Base-by-base conservation (phyloP, 2,329 filamentous ascomycete genomes). In the Hymenoscyphus fructigenus region DNA sequence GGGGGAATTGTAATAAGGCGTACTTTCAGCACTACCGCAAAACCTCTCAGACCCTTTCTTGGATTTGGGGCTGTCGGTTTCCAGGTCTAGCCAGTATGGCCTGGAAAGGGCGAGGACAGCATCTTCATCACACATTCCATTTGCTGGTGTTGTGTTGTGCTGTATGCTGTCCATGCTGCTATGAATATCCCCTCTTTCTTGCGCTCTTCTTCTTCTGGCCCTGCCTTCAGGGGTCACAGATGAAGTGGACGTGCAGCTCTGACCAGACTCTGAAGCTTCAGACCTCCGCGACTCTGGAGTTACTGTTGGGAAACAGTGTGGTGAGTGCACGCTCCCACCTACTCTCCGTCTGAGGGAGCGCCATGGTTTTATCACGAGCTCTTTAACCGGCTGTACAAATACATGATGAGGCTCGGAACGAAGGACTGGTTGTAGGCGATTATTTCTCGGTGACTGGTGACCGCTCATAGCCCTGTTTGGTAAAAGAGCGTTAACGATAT, bases 341-440 rank as follows among this genome's bases (percentile, higher is more conserved):
- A 75, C 65, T 23, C 69, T 68, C 14, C 71, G 64, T 57, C 70
- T 59, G 29, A 75, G 64, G 6, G 67, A 68, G 15, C 62, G 66
- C 73, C 72, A 76, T 59, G 69, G 66, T 57, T 70, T 73, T 3
- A 75, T 72, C 2, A 73, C 72, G 7, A 74, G 61, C 44, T 75
- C 72, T 41, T 67, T 70, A 2, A 74, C 73, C 3, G 73, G 73
- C 44, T 75, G 73, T 3, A 75, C 65, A 38, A 72, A 75, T 3
- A 74, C 68, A 20, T 69, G 70, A 61, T 74, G 72, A 14, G 70
- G 70, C 28, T 75, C 73, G 1, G 72, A 74, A 6, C 68, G 67
- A 29, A 75, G 66, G 9, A 70, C 64, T 26, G 72, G 65, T 12
- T 73, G 68, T 15, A 74, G 47, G 6, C 65, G 66, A 57, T 72